A percentile compares a stretch with the other conserved stretches of the same genome.
Conservation (phyloP, 164 flowering plant species). For the Magnolia officinalis region DNA sequence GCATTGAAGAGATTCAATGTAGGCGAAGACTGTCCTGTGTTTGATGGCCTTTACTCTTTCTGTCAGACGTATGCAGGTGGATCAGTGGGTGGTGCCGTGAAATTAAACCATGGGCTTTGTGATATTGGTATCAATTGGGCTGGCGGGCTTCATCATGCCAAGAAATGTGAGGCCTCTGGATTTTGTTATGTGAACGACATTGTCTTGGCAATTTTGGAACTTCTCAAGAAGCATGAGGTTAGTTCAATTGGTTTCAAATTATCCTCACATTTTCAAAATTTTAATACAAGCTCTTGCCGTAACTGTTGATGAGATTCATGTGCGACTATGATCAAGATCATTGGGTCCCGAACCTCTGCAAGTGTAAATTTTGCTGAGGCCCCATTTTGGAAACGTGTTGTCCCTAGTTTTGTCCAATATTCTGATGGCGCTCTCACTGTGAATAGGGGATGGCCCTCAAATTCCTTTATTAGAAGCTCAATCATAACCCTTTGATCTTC, state of each 20-base stretch:
- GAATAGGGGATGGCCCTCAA: no score
- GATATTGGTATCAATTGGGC: slow-evolving; percentile 62
- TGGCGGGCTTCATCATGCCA: slow-evolving; percentile 65
- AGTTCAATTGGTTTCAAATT: neutral
- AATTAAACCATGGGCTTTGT: slow-evolving; percentile 37
- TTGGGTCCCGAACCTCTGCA: no score
- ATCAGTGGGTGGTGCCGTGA: slow-evolving; percentile 53
- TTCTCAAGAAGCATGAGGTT: slow-evolving; percentile 48
- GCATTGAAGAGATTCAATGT: slow-evolving; percentile 52
- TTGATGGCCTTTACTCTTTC: slow-evolving; percentile 57
- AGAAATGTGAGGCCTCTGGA: slow-evolving; percentile 63
- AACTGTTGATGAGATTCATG: no score
- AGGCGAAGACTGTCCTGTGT: slow-evolving; percentile 56
- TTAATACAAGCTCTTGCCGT: no score
- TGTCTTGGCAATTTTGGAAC: slow-evolving; percentile 54
- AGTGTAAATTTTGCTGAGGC: no score
- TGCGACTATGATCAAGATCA: no score
- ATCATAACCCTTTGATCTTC: no score
- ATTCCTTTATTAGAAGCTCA: no score
- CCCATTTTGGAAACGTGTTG: no score
- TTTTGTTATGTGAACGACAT: slow-evolving; percentile 64
- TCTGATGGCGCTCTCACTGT: no score
- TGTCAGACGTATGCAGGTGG: slow-evolving; percentile 64
- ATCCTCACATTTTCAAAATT: neutral
- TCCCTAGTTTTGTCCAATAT: no score